These are phyloP conservation scores for sweet orange (Citrus sinensis) DNA, from an alignment of 345 rosid genomes.

Conservation along the genomic window DNA sequence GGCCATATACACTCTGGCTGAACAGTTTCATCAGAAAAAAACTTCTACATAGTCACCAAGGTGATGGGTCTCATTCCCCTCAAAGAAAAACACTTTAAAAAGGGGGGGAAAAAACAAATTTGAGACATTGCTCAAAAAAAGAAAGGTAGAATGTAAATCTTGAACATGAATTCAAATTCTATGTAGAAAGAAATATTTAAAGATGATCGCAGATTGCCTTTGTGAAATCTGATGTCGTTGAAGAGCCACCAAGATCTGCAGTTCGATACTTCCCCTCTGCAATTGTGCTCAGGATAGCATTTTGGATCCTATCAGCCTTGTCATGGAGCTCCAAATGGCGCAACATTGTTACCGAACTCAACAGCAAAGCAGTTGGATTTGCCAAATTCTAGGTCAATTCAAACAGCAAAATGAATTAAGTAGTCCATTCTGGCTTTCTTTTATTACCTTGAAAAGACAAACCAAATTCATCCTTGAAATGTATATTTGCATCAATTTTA, in stretches of 20 bases:
- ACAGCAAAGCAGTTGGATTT: constrained; percentile 91
- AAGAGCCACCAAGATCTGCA: constrained; percentile 84
- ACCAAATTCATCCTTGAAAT: not conserved
- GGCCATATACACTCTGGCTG: not conserved
- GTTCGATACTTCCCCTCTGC: constrained; percentile 90
- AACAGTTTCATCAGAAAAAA: not conserved
- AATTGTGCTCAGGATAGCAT: constrained; percentile 79
- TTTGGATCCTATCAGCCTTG: constrained; percentile 82
- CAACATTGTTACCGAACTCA: constrained; percentile 83
- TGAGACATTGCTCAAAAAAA: constrained; percentile 3
- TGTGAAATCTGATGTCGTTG: constrained; percentile 82
- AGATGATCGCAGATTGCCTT: constrained; percentile 87
- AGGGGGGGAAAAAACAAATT: not conserved
- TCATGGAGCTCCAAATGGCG: constrained; percentile 74
- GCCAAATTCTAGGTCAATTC: constrained; percentile 61
- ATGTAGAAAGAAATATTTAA: constrained; percentile 29
- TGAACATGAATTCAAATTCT: constrained; percentile 23
- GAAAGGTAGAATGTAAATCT: not conserved
- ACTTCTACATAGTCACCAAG: constrained; percentile 8
- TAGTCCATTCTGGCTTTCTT: not conserved
- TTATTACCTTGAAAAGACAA: not conserved
- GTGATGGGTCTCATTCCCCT: constrained; percentile 20
- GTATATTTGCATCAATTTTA: not conserved
- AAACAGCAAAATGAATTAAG: not conserved
- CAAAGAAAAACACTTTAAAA: not conserved